Conservation (phyloP, 352 stramenopile species). For the Phytophthora hybrid region DNA sequence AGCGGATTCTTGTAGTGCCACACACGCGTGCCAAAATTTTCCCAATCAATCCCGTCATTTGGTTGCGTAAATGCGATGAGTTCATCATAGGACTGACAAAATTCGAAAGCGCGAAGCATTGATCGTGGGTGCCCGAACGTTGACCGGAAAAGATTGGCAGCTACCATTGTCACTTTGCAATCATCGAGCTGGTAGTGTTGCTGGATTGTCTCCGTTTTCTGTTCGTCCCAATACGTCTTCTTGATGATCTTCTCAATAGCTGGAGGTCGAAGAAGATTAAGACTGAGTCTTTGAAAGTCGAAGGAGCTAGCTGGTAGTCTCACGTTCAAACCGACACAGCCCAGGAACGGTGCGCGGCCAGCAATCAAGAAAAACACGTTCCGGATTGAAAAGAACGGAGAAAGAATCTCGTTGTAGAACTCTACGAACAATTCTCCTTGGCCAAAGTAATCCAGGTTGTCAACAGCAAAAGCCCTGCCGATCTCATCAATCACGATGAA, state of each 20-base stretch:
- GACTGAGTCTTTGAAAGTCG: not conserved
- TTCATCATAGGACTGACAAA: not conserved
- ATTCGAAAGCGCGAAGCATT: not conserved
- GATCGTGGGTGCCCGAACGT: not conserved
- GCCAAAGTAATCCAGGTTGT: not conserved
- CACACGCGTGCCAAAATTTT: too few species aligned
- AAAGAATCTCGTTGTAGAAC: not conserved
- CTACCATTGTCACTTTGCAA: not conserved
- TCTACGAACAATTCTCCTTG: not conserved
- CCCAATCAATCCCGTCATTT: not conserved
- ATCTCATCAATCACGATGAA: slow-evolving; percentile 36
- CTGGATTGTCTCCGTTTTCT: not conserved
- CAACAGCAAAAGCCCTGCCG: slow-evolving; percentile 1
- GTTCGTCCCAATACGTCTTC: not conserved
- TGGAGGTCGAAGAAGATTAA: not conserved
- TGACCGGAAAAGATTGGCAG: not conserved
- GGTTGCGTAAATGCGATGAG: too few species aligned
- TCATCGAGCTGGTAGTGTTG: not conserved
- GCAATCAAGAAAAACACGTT: slow-evolving; percentile 33
- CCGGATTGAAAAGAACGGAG: slow-evolving; percentile 2
- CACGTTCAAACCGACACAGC: too few species aligned
- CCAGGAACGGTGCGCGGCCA: slow-evolving; percentile 23
- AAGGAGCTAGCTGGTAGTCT: too few species aligned
- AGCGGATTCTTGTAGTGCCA: too few species aligned
- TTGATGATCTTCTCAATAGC: slow-evolving; percentile 4